Percentiles rank a stretch among this genome's conserved stretches.
Evolutionary conservation across 306 rosid genomes (phyloP).

Genomic region (Cucurbita argyrosperma): DNA sequence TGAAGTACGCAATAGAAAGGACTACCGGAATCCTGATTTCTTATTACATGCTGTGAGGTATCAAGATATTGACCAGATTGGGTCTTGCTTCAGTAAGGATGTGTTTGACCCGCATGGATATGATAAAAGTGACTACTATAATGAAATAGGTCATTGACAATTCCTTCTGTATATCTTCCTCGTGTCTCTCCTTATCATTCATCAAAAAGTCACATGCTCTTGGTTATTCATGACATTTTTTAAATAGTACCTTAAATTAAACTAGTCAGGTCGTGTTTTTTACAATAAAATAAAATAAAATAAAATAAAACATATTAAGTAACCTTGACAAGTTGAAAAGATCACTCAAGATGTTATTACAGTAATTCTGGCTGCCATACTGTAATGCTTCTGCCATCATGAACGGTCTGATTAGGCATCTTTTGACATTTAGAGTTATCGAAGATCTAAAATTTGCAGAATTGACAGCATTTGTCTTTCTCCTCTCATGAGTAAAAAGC

Average conservation of each 20-base stretch:
- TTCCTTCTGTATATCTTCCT: conserved; percentile 15
- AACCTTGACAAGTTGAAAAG: neutral
- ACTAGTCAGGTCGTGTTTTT: no score
- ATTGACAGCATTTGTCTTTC: neutral
- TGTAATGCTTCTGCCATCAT: neutral
- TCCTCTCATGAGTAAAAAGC: neutral
- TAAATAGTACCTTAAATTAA: neutral
- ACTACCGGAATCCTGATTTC: conserved; percentile 90
- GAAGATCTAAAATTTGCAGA: neutral
- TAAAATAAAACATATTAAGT: neutral
- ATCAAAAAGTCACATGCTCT: neutral
- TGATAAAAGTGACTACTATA: conserved; percentile 68
- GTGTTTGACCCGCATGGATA: conserved; percentile 96
- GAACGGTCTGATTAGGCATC: neutral
- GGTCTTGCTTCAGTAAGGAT: conserved; percentile 93
- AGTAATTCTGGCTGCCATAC: neutral
- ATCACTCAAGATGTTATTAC: neutral
- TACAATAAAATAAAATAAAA: no score
- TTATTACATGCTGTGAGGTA: conserved; percentile 86
- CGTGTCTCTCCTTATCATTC: neutral
- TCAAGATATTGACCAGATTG: conserved; percentile 88
- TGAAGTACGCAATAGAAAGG: conserved; percentile 88
- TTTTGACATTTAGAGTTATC: neutral
- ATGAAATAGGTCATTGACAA: conserved; percentile 56
- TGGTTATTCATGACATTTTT: neutral